Percentiles rank a stretch among this genome's conserved stretches.
Conservation (phyloP, 108 stramenopile species). For the Phaeodactylum tricornutum region DNA sequence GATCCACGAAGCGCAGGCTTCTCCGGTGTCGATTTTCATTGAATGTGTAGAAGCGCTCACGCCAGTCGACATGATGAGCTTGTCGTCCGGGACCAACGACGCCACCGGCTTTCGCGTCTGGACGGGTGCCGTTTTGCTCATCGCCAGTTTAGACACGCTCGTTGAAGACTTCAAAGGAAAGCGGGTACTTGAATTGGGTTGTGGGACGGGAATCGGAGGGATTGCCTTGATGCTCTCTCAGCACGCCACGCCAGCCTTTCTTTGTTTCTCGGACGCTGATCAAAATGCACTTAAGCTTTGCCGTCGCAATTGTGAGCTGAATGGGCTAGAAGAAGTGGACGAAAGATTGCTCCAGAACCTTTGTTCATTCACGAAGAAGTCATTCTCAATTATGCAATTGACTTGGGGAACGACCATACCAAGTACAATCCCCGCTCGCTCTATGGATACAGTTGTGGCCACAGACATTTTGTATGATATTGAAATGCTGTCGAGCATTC, state of each 20-base stretch:
- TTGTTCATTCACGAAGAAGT: no score
- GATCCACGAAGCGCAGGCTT: not conserved
- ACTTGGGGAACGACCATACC: no score
- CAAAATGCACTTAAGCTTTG: constrained; percentile 33
- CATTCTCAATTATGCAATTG: no score
- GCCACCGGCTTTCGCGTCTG: constrained; percentile 61
- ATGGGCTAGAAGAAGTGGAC: constrained; percentile 5
- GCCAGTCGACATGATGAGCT: constrained; percentile 63
- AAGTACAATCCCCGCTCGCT: not conserved
- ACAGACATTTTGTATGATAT: constrained; percentile 68
- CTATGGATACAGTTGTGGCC: constrained; percentile 44
- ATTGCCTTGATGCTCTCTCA: constrained; percentile 19
- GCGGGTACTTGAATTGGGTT: constrained; percentile 42
- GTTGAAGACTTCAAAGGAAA: constrained; percentile 1
- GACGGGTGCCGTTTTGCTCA: constrained; percentile 48
- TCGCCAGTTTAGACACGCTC: constrained; percentile 9
- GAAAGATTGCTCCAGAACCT: no score
- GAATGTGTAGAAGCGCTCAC: constrained; percentile 22
- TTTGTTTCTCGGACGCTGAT: constrained; percentile 40
- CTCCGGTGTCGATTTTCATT: not conserved
- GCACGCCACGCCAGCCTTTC: not conserved
- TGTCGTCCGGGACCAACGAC: constrained; percentile 35
- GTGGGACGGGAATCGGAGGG: constrained; percentile 53
- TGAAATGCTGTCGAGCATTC: constrained; percentile 18
- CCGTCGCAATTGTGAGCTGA: constrained; percentile 31